A percentile compares a stretch with the other conserved stretches of the same genome.
Conservation (phyloP, 2,329 filamentous ascomycete species). For the Cephalotrichum gorgonifer region DNA sequence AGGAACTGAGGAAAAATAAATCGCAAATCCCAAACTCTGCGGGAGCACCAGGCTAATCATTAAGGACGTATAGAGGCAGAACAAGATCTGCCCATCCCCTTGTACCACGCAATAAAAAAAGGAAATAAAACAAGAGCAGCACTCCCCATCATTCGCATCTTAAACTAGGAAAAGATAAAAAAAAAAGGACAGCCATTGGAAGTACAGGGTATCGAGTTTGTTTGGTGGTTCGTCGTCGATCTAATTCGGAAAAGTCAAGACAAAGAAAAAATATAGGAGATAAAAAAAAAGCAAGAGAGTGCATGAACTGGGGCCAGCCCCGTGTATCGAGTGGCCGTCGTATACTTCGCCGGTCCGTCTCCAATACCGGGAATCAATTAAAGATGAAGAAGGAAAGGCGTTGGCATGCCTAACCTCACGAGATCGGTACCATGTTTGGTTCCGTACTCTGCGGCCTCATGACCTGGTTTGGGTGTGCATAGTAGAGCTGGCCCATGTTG, state of each 20-base stretch:
- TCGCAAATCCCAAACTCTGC: background rate
- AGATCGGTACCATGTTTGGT: conserved; percentile 36
- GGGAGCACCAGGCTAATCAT: background rate
- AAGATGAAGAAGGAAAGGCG: background rate
- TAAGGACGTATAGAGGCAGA: background rate
- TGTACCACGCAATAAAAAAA: background rate
- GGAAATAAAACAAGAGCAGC: background rate
- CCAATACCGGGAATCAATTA: background rate
- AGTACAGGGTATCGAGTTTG: background rate
- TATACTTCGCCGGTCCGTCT: background rate
- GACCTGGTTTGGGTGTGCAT: conserved; percentile 44
- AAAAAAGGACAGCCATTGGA: background rate
- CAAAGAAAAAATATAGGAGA: background rate
- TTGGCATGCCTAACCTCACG: conserved; percentile 13
- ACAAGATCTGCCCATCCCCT: background rate
- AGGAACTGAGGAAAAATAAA: too few species aligned
- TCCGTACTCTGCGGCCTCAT: conserved; percentile 69
- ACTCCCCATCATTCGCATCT: background rate
- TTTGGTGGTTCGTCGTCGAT: background rate
- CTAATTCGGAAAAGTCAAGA: background rate
- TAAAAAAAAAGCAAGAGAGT: conserved; percentile 3
- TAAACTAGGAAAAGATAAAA: background rate
- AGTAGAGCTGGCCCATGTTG: conserved; percentile 51
- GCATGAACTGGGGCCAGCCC: conserved; percentile 1
- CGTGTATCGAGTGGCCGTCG: background rate